Evolutionary conservation across 2,329 filamentous ascomycete species (phyloP).

Genomic region (Fusarium goolgardi): DNA sequence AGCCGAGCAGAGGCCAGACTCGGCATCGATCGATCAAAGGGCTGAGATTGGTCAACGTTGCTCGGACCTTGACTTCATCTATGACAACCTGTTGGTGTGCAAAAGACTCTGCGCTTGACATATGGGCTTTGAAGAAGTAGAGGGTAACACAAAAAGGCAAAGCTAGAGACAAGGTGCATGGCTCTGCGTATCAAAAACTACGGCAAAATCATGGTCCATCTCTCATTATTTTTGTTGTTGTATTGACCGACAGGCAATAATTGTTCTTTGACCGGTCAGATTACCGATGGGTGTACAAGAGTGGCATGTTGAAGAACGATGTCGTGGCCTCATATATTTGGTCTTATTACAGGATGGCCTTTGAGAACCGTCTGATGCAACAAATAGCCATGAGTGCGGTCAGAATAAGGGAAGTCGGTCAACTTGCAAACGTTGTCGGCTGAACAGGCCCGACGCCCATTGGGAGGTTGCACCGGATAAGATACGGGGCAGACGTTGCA

Average conservation of each 20-base stretch:
- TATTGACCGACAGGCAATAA: constrained; percentile 13
- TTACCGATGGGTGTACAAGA: constrained; percentile 31
- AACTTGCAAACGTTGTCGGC: constrained; percentile 10
- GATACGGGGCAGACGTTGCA: constrained; percentile 15
- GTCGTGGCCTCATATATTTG: constrained; percentile 29
- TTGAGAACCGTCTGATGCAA: constrained; percentile 14
- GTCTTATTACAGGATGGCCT: constrained; percentile 21
- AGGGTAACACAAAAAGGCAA: constrained; percentile 39
- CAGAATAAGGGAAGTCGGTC: constrained; percentile 30
- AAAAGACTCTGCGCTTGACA: constrained; percentile 25
- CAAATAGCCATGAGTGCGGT: constrained; percentile 17
- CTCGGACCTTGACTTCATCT: not conserved
- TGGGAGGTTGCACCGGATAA: constrained; percentile 31
- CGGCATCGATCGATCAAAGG: constrained; percentile 18
- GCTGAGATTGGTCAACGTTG: constrained; percentile 10
- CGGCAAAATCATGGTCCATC: constrained; percentile 1
- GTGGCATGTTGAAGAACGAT: constrained; percentile 22
- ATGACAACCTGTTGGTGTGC: constrained; percentile 7
- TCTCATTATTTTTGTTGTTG: constrained; percentile 6
- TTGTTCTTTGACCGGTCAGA: constrained; percentile 38
- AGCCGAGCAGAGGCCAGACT: constrained; percentile 27
- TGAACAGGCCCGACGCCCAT: constrained; percentile 25
- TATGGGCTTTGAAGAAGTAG: constrained; percentile 12
- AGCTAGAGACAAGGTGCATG: constrained; percentile 15
- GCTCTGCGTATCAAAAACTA: constrained; percentile 21